These are phyloP conservation scores for Salpingoeca rosetta DNA, from an alignment of 78 protist genomes.

Conservation along the genomic window DNA sequence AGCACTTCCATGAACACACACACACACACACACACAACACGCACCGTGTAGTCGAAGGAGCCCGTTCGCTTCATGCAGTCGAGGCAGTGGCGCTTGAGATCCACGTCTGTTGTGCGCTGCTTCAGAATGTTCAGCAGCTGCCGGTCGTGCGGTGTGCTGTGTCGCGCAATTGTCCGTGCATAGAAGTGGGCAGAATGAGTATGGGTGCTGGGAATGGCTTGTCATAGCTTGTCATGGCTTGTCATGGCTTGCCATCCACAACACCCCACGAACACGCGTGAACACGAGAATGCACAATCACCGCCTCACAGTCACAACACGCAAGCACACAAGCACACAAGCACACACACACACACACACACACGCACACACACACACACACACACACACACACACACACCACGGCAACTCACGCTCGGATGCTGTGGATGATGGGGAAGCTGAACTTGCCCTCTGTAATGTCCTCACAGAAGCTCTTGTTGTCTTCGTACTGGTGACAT, in stretches of 20 bases:
- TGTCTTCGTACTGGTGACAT: conserved; percentile 21
- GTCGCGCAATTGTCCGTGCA: background rate
- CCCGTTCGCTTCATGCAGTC: conserved; percentile 34
- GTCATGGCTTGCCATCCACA: too few species aligned
- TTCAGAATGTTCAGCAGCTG: conserved; percentile 32
- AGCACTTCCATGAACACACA: too few species aligned
- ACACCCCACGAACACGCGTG: too few species aligned
- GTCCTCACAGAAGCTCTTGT: conserved; percentile 69
- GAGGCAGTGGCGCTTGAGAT: conserved; percentile 50
- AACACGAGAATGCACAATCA: too few species aligned
- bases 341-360: too few species aligned
- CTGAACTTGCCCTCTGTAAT: conserved; percentile 90
- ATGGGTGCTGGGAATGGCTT: background rate
- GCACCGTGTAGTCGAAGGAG: conserved; percentile 38
- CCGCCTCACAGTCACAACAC: too few species aligned
- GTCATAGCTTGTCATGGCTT: background rate
- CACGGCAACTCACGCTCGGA: conserved; percentile 14
- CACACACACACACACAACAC: too few species aligned
- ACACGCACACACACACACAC: too few species aligned
- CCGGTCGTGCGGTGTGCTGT: background rate
- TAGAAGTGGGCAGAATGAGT: background rate
- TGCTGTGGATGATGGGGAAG: conserved; percentile 67
- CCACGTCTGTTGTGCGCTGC: conserved; percentile 46
- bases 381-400: too few species aligned
- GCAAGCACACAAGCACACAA: too few species aligned